A percentile compares a stretch with the other conserved stretches of the same genome.
Conservation (phyloP, 2,329 filamentous ascomycete species). For the Mycosphaerella sp. region DNA sequence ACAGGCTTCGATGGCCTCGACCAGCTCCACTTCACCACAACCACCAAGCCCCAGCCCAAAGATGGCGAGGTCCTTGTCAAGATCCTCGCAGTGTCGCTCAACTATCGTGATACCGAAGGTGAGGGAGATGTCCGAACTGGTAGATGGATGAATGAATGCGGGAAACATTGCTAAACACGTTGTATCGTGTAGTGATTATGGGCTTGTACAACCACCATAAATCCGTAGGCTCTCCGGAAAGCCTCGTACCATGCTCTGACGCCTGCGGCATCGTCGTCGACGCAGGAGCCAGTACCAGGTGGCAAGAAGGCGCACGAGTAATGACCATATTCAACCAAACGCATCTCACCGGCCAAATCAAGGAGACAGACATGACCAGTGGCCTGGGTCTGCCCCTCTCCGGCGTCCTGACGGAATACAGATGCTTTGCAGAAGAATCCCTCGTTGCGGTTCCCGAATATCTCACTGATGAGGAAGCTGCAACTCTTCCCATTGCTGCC, state of each 20-base stretch:
- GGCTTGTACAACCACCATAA: conserved; percentile 63
- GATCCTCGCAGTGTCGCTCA: conserved; percentile 48
- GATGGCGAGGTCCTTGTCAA: conserved; percentile 46
- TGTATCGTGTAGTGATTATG: conserved; percentile 47
- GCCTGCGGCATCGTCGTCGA: conserved; percentile 58
- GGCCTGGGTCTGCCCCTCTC: conserved; percentile 56
- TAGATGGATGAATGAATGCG: not conserved
- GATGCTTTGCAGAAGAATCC: conserved; percentile 52
- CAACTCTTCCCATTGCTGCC: conserved; percentile 54
- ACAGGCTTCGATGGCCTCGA: conserved; percentile 41
- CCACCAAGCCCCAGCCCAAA: conserved; percentile 32
- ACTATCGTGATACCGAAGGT: conserved; percentile 49
- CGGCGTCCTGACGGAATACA: conserved; percentile 54
- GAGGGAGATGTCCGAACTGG: not conserved
- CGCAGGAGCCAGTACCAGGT: conserved; percentile 41
- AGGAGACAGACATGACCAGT: conserved; percentile 48
- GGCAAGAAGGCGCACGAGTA: conserved; percentile 58
- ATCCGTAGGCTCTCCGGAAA: conserved; percentile 38
- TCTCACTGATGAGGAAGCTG: conserved; percentile 53
- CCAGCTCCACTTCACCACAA: conserved; percentile 35
- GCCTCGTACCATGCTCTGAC: conserved; percentile 61
- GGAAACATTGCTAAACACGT: not conserved
- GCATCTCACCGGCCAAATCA: conserved; percentile 55
- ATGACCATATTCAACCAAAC: conserved; percentile 56
- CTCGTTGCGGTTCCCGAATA: conserved; percentile 53